Conservation (phyloP, 2,329 filamentous ascomycete genomes). For the Zasmidium angulare region DNA sequence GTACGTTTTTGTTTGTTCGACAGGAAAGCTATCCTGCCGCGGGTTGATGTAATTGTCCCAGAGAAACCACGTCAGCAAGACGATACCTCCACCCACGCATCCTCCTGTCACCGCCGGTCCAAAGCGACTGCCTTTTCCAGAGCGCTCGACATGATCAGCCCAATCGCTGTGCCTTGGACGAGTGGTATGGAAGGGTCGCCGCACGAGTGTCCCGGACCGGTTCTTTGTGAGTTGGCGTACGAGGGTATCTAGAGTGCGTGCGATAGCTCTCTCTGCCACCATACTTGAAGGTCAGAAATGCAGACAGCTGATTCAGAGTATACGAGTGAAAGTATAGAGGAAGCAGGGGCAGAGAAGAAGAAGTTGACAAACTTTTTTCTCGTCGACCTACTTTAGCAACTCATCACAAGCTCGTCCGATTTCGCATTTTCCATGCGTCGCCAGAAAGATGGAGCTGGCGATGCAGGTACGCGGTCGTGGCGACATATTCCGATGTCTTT, state of each 20-base stretch:
- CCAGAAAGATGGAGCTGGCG: constrained; percentile 1
- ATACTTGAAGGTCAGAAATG: neutral
- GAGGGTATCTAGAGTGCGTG: neutral
- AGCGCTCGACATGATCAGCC: neutral
- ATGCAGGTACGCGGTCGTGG: neutral
- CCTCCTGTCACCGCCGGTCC: constrained; percentile 2
- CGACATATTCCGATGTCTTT: neutral
- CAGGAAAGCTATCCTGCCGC: neutral
- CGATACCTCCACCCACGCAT: constrained; percentile 2
- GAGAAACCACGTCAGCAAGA: constrained; percentile 1
- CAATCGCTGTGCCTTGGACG: neutral
- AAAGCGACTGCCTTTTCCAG: neutral
- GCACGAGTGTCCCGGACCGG: neutral
- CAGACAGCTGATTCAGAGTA: neutral
- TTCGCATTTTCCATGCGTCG: neutral
- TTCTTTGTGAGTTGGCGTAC: neutral
- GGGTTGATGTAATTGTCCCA: constrained; percentile 1
- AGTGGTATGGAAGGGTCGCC: neutral
- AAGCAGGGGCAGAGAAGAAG: neutral
- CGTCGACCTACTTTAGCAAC: neutral
- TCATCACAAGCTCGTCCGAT: constrained; percentile 1
- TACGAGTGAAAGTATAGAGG: neutral
- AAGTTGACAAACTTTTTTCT: neutral
- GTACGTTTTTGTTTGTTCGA: neutral
- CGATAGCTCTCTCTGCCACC: neutral